A percentile compares a stretch with the other conserved stretches of the same genome.
Conservation (phyloP, 345 rosid genomes). For the Arabis hirsuta region DNA sequence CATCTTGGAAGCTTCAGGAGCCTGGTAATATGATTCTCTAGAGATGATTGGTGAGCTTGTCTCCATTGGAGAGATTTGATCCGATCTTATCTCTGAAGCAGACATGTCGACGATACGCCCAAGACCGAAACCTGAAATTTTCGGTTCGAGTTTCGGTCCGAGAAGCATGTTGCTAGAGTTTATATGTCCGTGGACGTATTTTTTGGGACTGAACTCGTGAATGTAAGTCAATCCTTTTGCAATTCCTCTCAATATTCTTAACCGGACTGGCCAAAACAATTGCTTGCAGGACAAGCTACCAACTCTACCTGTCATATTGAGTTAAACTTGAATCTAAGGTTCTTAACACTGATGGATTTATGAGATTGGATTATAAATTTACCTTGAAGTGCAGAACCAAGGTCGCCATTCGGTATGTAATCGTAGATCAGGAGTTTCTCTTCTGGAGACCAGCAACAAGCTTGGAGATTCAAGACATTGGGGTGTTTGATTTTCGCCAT, state of each 20-base stretch:
- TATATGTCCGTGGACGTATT: slow-evolving; percentile 83
- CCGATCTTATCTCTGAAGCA: slow-evolving; percentile 56
- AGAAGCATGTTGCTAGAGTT: slow-evolving; percentile 82
- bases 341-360: background rate
- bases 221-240: slow-evolving; percentile 78
- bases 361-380: background rate
- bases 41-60: slow-evolving; percentile 44
- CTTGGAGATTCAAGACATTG: slow-evolving; percentile 75
- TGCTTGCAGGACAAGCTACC: slow-evolving; percentile 61
- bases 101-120: slow-evolving; percentile 65
- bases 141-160: slow-evolving; percentile 72
- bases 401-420: slow-evolving; percentile 74
- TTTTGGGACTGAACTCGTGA: slow-evolving; percentile 77
- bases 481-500: slow-evolving; percentile 83
- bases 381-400: slow-evolving; percentile 85
- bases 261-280: slow-evolving; percentile 65
- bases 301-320: slow-evolving; percentile 56
- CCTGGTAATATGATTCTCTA: slow-evolving; percentile 61
- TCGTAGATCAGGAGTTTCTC: slow-evolving; percentile 91
- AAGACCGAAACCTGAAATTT: slow-evolving; percentile 78
- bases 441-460: slow-evolving; percentile 88
- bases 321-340: background rate
- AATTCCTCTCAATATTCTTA: slow-evolving; percentile 72
- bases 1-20: slow-evolving; percentile 72
- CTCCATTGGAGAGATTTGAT: slow-evolving; percentile 61